A percentile compares a stretch with the other conserved stretches of the same genome.
These are phyloP conservation scores for Talaromyces sp. DNA, from an alignment of 2,329 filamentous ascomycete genomes.

Conservation along the genomic window DNA sequence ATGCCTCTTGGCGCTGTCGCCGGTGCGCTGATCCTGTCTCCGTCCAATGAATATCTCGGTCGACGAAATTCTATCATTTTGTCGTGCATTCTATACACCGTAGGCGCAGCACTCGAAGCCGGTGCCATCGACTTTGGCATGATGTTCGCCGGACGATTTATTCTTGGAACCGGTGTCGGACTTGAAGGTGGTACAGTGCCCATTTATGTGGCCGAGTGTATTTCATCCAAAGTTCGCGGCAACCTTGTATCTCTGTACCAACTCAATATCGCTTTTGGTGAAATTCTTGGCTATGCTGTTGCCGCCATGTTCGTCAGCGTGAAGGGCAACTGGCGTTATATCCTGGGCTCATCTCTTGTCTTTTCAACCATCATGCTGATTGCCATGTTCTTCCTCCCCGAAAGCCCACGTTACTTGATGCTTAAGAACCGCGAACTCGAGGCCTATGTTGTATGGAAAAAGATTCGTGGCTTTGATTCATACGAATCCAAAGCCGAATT, in stretches of 20 bases:
- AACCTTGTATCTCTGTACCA: conserved; percentile 72
- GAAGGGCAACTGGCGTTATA: conserved; percentile 65
- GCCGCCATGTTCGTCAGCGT: conserved; percentile 69
- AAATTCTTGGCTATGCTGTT: conserved; percentile 68
- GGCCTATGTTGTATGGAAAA: conserved; percentile 53
- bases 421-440: conserved; percentile 23
- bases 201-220: conserved; percentile 66
- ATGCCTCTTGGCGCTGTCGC: conserved; percentile 69
- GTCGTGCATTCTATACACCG: conserved; percentile 63
- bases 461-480: conserved; percentile 58
- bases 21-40: conserved; percentile 62
- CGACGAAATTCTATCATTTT: conserved; percentile 65
- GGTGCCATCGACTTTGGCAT: conserved; percentile 65
- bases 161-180: conserved; percentile 66
- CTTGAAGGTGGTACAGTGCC: conserved; percentile 70
- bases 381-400: conserved; percentile 52
- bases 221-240: conserved; percentile 61
- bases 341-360: conserved; percentile 65
- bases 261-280: conserved; percentile 69
- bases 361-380: conserved; percentile 60
- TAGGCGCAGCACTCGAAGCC: conserved; percentile 64
- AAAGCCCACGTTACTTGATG: conserved; percentile 22
- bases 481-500: conserved; percentile 63
- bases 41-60: conserved; percentile 63
- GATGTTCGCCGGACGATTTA: conserved; percentile 64